Evolutionary conservation across 176 grass and related monocot genomes (phyloP).

Genomic region (Tuctoria greenei): DNA sequence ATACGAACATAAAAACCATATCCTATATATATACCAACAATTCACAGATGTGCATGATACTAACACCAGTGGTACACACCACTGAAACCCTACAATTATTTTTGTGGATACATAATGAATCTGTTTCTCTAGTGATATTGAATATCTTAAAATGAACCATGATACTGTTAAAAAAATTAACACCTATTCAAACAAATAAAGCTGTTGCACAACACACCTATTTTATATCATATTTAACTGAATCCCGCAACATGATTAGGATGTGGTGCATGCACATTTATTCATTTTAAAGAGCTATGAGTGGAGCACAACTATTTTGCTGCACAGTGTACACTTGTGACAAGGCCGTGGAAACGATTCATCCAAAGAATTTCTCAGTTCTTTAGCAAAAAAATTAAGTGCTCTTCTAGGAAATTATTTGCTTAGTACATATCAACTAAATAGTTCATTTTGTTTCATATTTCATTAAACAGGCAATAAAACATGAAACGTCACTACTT

Average conservation of each 20-base stretch:
- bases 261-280: not conserved
- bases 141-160: not conserved
- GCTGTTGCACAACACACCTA: too few species aligned
- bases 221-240: not conserved
- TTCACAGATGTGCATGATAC: too few species aligned
- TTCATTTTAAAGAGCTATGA: too few species aligned
- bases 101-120: not conserved
- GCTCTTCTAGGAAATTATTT: not conserved
- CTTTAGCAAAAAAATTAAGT: conserved; percentile 20
- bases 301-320: not conserved
- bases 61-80: conserved; percentile 1
- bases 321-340: too few species aligned
- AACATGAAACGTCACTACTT: conserved; percentile 8
- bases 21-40: not conserved
- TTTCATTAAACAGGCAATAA: not conserved
- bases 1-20: not conserved
- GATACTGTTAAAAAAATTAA: not conserved
- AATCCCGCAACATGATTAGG: not conserved
- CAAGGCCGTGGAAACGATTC: not conserved
- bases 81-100: not conserved
- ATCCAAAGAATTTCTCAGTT: not conserved
- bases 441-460: not conserved
- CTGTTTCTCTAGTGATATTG: conserved; percentile 1
- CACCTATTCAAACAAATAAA: too few species aligned
- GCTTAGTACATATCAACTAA: not conserved